These are phyloP conservation scores for Tylopilus cervinicoccineus DNA, from an alignment of 768 basidiomycete genomes.

Conservation along the genomic window DNA sequence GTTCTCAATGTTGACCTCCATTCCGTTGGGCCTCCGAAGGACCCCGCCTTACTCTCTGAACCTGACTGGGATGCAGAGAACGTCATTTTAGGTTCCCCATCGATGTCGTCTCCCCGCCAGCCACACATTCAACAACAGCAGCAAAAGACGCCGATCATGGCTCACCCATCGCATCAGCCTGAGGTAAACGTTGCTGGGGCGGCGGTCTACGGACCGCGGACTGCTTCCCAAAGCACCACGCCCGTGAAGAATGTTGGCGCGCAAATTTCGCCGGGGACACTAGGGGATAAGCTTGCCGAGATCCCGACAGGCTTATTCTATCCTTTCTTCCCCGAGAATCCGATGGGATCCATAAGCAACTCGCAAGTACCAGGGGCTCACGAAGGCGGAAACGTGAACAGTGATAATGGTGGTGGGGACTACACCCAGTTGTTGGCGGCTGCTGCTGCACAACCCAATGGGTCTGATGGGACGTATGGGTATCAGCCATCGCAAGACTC, in stretches of 20 bases:
- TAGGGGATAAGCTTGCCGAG: slow-evolving; percentile 48
- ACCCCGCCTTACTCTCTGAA: slow-evolving; percentile 42
- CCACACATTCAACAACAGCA: slow-evolving; percentile 29
- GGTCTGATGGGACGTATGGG: slow-evolving; percentile 48
- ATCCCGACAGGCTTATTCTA: slow-evolving; percentile 71
- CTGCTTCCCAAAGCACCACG: slow-evolving; percentile 26
- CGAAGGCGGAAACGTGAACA: slow-evolving; percentile 16
- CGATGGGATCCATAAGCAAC: slow-evolving; percentile 23
- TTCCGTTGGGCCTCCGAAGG: slow-evolving; percentile 38
- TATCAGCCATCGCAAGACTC: slow-evolving; percentile 56
- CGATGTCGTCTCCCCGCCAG: slow-evolving; percentile 24
- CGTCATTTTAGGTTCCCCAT: slow-evolving; percentile 25
- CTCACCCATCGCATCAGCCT: slow-evolving; percentile 32
- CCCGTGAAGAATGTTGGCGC: slow-evolving; percentile 23
- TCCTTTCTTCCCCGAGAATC: slow-evolving; percentile 68
- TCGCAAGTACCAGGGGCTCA: slow-evolving; percentile 16
- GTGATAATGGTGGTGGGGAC: slow-evolving; percentile 30
- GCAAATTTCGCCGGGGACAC: slow-evolving; percentile 20
- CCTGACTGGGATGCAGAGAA: slow-evolving; percentile 45
- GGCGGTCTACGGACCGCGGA: slow-evolving; percentile 28
- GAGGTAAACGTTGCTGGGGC: slow-evolving; percentile 22
- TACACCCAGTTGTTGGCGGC: slow-evolving; percentile 55
- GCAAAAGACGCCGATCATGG: slow-evolving; percentile 35
- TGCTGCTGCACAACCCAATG: slow-evolving; percentile 53
- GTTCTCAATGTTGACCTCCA: slow-evolving; percentile 74